These are phyloP conservation scores for Talaromyces sp. DNA, from an alignment of 2,329 filamentous ascomycete genomes.

Conservation along the genomic window DNA sequence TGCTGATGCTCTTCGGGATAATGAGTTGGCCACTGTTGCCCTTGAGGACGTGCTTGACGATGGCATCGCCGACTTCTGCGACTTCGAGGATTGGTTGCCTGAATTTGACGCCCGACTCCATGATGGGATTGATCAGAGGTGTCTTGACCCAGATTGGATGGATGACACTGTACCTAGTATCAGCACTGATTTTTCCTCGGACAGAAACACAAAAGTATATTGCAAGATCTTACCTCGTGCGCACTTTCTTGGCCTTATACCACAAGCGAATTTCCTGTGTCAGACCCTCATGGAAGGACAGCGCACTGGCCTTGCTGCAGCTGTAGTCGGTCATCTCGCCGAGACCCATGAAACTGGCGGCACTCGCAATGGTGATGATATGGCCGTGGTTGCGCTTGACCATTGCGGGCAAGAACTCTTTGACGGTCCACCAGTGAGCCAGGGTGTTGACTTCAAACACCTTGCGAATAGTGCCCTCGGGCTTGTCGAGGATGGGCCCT, in stretches of 20 bases:
- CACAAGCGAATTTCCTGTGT: constrained; percentile 32
- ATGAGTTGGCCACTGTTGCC: constrained; percentile 48
- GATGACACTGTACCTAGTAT: constrained; percentile 21
- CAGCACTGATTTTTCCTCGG: not conserved
- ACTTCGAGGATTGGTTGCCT: constrained; percentile 31
- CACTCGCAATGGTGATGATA: constrained; percentile 52
- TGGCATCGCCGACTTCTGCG: constrained; percentile 41
- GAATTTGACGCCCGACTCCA: constrained; percentile 27
- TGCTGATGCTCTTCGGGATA: constrained; percentile 35
- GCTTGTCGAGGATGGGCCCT: constrained; percentile 44
- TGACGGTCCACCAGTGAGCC: constrained; percentile 47
- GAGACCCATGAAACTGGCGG: constrained; percentile 46
- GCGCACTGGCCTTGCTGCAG: constrained; percentile 48
- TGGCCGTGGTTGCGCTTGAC: constrained; percentile 50
- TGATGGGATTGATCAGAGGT: constrained; percentile 39
- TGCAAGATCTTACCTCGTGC: constrained; percentile 27
- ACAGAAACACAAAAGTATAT: not conserved
- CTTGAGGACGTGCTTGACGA: constrained; percentile 48
- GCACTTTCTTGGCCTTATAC: constrained; percentile 34
- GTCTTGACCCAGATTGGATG: constrained; percentile 46
- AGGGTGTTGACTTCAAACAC: constrained; percentile 52
- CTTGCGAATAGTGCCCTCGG: constrained; percentile 40
- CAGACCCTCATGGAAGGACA: constrained; percentile 51
- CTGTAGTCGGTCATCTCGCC: constrained; percentile 51
- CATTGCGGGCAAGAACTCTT: constrained; percentile 52